A percentile compares a stretch with the other conserved stretches of the same genome.
These are phyloP conservation scores for Anacardium occidentale DNA, from an alignment of 345 rosid species.

Conservation along the genomic window DNA sequence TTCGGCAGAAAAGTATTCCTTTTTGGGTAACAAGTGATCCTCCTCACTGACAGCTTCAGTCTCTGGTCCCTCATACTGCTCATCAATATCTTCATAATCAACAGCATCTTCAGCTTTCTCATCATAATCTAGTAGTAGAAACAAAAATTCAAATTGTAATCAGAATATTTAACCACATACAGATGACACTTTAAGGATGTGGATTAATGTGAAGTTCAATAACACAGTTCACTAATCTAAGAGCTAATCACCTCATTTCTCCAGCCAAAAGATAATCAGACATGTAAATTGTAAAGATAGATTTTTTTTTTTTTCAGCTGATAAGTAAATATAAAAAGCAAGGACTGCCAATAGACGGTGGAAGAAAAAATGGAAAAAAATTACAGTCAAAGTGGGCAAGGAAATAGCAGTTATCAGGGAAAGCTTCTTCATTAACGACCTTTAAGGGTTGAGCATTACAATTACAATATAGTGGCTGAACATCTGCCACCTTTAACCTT, in stretches of 20 bases:
- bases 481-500: neutral
- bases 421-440: neutral
- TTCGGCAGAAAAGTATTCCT: slow-evolving; percentile 57
- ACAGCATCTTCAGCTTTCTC: slow-evolving; percentile 93
- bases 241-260: neutral
- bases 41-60: slow-evolving; percentile 74
- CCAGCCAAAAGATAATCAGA: neutral
- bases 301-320: too few species aligned
- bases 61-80: slow-evolving; percentile 93
- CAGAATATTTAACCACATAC: slow-evolving; percentile 22
- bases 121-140: slow-evolving; percentile 67
- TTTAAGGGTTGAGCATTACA: neutral
- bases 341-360: neutral
- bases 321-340: neutral
- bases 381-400: neutral
- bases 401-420: neutral
- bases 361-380: neutral
- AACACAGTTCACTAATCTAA: slow-evolving; percentile 5
- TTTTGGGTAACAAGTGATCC: slow-evolving; percentile 72
- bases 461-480: slow-evolving; percentile 3
- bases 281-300: neutral
- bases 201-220: neutral
- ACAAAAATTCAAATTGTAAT: slow-evolving; percentile 29
- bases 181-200: neutral
- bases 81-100: slow-evolving; percentile 94